phyloP scores from a whole-genome alignment of 2,329 filamentous ascomycete genomes.

The Cladosporium sp. region DNA sequence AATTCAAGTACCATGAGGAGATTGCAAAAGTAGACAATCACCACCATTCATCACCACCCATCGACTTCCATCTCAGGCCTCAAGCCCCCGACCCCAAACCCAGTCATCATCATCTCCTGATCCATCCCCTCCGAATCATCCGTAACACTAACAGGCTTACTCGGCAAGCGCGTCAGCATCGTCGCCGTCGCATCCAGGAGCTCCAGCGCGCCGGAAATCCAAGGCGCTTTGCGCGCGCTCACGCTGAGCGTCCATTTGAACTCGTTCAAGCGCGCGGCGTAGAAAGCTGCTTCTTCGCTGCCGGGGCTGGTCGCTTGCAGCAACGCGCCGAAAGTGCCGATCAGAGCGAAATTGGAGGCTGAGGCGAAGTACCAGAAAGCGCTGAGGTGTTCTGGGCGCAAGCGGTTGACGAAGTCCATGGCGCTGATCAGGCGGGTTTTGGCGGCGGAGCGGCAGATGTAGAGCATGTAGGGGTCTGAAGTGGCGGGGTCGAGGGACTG shows the following conservation, averaged over 20 bases:
- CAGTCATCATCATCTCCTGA: slow-evolving; percentile 14
- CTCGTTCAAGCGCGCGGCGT: slow-evolving; percentile 78
- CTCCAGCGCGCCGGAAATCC: slow-evolving; percentile 47
- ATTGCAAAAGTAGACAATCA: too few relatives aligned
- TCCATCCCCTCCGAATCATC: slow-evolving; percentile 11
- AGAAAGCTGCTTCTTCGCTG: slow-evolving; percentile 89
- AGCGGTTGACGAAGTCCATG: slow-evolving; percentile 95
- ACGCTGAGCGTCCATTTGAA: slow-evolving; percentile 94
- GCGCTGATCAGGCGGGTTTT: slow-evolving; percentile 92
- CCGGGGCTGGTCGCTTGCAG: slow-evolving; percentile 87
- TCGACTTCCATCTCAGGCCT: slow-evolving; percentile 13
- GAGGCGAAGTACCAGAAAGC: slow-evolving; percentile 91
- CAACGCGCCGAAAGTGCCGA: slow-evolving; percentile 88
- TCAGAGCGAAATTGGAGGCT: slow-evolving; percentile 88
- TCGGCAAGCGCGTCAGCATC: slow-evolving; percentile 47
- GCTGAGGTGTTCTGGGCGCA: slow-evolving; percentile 81
- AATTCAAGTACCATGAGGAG: too few relatives aligned
- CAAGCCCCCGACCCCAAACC: slow-evolving; percentile 5
- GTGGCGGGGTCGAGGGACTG: slow-evolving; percentile 64
- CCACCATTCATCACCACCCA: slow-evolving; percentile 11
- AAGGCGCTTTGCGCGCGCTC: slow-evolving; percentile 68
- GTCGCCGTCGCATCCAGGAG: slow-evolving; percentile 47
- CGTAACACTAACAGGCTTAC: slow-evolving; percentile 39
- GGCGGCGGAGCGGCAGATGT: slow-evolving; percentile 90
- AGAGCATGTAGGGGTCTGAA: slow-evolving; percentile 74